Conservation (phyloP, 352 stramenopile species). For the Pythium aristosporum region DNA sequence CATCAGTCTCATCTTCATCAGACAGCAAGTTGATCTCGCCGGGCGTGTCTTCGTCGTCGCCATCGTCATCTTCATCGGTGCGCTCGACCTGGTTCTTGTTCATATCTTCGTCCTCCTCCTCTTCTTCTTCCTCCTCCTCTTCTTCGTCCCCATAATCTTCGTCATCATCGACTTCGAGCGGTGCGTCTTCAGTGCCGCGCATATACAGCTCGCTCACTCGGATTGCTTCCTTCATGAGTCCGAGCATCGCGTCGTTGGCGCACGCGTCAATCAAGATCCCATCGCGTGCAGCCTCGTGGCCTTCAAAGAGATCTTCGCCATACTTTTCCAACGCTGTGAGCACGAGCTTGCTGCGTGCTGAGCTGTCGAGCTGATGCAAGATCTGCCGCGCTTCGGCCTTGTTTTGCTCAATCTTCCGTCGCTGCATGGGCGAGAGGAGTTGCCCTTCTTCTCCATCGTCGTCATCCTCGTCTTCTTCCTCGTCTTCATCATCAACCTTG, state of each 20-base stretch:
- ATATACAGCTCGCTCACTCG: constrained; percentile 43
- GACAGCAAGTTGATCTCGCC: constrained; percentile 17
- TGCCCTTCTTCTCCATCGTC: constrained; percentile 32
- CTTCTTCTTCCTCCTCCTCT: constrained; percentile 23
- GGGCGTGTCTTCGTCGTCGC: constrained; percentile 36
- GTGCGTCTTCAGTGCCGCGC: constrained; percentile 47
- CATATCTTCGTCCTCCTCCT: constrained; percentile 16
- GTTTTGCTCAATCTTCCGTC: constrained; percentile 44
- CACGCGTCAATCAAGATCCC: constrained; percentile 64
- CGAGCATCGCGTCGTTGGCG: constrained; percentile 52
- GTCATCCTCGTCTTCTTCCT: constrained; percentile 34
- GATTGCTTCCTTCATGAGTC: constrained; percentile 56
- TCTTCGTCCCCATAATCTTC: constrained; percentile 41
- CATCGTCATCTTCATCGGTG: constrained; percentile 22
- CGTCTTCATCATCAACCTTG: constrained; percentile 30
- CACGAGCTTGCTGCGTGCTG: constrained; percentile 53
- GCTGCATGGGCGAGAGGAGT: constrained; percentile 25
- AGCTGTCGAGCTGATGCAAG: constrained; percentile 51
- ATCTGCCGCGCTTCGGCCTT: constrained; percentile 48
- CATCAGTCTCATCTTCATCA: constrained; percentile 30
- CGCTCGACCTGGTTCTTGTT: constrained; percentile 17
- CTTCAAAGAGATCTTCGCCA: constrained; percentile 61
- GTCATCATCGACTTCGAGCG: constrained; percentile 62
- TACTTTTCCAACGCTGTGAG: constrained; percentile 67
- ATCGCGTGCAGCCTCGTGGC: constrained; percentile 57